phyloP scores from a whole-genome alignment of 2,329 filamentous ascomycete species.

The Penicillium palitans region DNA sequence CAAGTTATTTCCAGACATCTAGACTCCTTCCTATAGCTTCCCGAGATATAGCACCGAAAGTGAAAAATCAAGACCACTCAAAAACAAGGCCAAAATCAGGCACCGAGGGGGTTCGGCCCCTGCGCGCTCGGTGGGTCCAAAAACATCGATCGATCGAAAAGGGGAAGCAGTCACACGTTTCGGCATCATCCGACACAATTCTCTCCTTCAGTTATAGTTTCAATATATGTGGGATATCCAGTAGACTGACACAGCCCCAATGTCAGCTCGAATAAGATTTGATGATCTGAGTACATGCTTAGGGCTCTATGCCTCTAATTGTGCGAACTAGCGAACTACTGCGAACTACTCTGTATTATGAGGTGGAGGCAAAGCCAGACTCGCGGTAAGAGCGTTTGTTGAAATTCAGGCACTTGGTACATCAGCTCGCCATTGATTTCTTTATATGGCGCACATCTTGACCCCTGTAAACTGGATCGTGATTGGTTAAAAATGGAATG shows the following conservation, averaged over 20 bases:
- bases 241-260: not conserved
- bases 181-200: not conserved
- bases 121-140: not conserved
- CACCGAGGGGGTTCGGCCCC: too few relatives aligned
- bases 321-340: not conserved
- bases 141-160: not conserved
- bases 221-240: not conserved
- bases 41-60: too few relatives aligned
- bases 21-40: too few relatives aligned
- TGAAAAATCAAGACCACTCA: too few relatives aligned
- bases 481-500: not conserved
- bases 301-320: not conserved
- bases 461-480: not conserved
- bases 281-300: not conserved
- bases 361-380: not conserved
- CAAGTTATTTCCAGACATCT: too few relatives aligned
- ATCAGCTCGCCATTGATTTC: not conserved
- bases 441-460: not conserved
- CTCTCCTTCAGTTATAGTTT: not conserved
- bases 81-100: too few relatives aligned
- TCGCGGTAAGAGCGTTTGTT: not conserved
- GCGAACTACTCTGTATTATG: not conserved
- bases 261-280: not conserved
- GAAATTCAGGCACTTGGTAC: not conserved
- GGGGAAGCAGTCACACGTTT: not conserved